Evolutionary conservation across 2,329 filamentous ascomycete genomes (phyloP), one percentile per base, ranked within the genome.

Genomic region (Monilinia polystroma): DNA sequence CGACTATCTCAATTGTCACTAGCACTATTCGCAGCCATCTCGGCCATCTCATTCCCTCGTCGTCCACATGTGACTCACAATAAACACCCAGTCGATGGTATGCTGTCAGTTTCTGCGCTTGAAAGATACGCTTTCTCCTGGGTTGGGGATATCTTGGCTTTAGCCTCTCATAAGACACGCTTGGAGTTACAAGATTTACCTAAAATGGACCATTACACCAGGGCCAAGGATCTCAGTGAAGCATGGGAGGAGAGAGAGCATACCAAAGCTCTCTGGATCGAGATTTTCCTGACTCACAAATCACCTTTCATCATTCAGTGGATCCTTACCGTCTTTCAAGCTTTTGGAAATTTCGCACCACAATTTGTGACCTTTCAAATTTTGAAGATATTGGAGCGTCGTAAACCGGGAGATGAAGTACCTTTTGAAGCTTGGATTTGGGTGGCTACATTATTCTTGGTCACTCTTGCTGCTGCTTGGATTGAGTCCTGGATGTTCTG

Each of bases 351-450:
- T 66, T 87, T 93, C 67, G 83, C 85, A 0, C 91, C 91, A 0
- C 91, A 92, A 73, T 85, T 88, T 75, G 84, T 87, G 38, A 85
- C 91, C 70, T 81, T 88, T 67, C 83, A 85, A 57, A 83, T 94
- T 16, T 82, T 94, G 26, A 81, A 81, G 45, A 81, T 85, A 1
- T 81, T 94, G 11, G 90, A 94, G 76, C 76, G 75, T 18, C 81
- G 84, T 16, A 76, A 79, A 5, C 73, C 75, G 1, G 83, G 81
- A 1, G 76, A 81, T 23, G 73, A 79, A 23, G 78, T 85, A 12
- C 79, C 81, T 2, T 73, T 81, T 0, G 81, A 85, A 47, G 83
- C 87, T 0, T 91, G 88, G 87, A 75, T 85, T n/a, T 88, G 90
- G 81, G 88, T 92, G 1, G 74, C 88, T 35, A 84, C 81, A 58